These are phyloP conservation scores for Prunus armeniaca DNA, from an alignment of 306 rosid species.

Conservation along the genomic window DNA sequence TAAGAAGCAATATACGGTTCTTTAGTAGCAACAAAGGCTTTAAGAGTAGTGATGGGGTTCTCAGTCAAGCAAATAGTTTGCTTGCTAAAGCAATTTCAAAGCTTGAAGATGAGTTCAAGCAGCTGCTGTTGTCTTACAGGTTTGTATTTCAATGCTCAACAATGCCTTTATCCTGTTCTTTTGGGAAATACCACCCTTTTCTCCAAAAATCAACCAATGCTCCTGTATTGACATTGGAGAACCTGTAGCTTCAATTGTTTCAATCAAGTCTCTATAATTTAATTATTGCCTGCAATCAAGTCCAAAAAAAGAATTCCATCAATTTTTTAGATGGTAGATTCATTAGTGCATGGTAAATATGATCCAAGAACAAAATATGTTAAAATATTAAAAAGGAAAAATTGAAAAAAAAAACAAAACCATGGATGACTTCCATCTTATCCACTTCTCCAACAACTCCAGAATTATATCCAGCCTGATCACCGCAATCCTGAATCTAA, in stretches of 20 bases:
- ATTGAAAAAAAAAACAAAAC: no score
- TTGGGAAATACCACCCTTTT: not conserved
- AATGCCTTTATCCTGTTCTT: slow-evolving; percentile 20
- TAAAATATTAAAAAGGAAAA: not conserved
- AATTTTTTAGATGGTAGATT: not conserved
- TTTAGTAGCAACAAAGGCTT: slow-evolving; percentile 71
- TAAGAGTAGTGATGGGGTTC: slow-evolving; percentile 64
- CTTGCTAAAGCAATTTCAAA: slow-evolving; percentile 84
- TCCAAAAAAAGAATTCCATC: not conserved
- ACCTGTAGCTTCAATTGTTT: not conserved
- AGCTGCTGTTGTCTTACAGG: slow-evolving; percentile 76
- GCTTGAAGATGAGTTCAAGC: slow-evolving; percentile 84
- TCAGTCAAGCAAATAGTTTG: slow-evolving; percentile 65
- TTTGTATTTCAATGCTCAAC: slow-evolving; percentile 32
- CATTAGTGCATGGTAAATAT: not conserved
- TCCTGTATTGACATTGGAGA: not conserved
- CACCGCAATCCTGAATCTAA: not conserved
- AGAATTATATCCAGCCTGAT: not conserved
- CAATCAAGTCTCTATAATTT: not conserved
- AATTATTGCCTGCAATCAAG: not conserved
- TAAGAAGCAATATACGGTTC: slow-evolving; percentile 73
- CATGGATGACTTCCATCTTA: not conserved
- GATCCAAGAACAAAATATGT: not conserved
- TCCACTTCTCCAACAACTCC: not conserved
- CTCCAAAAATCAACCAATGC: not conserved